Evolutionary conservation across 1,284 basidiomycete species (phyloP).

Genomic region (Pholiota adiposa): DNA sequence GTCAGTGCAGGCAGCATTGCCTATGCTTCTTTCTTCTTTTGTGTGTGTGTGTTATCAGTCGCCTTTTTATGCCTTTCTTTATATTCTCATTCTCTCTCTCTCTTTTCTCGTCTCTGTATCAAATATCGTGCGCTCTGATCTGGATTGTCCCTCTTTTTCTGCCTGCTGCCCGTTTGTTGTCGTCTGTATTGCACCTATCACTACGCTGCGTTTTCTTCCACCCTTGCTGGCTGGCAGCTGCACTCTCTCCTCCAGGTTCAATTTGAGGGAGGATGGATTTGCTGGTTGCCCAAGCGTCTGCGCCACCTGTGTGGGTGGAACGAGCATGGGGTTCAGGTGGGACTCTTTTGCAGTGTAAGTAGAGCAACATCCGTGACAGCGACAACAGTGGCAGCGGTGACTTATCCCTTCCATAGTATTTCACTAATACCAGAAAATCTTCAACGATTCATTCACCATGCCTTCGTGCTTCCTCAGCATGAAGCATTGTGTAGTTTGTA

Average conservation of each 20-base stretch:
- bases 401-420: neutral
- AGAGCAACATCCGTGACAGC: neutral
- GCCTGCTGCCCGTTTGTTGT: neutral
- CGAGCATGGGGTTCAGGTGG: neutral
- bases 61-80: conserved; percentile 10
- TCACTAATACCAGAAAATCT: neutral
- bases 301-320: neutral
- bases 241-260: neutral
- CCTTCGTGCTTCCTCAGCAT: neutral
- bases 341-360: neutral
- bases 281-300: neutral
- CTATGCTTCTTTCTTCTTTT: neutral
- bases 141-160: neutral
- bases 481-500: conserved; percentile 1
- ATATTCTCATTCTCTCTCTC: neutral
- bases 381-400: neutral
- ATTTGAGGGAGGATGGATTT: neutral
- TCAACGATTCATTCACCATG: neutral
- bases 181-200: neutral
- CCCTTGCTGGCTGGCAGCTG: neutral
- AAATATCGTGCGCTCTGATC: conserved; percentile 3
- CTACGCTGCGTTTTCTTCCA: neutral
- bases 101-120: conserved; percentile 4
- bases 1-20: neutral
- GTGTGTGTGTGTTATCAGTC: neutral